A percentile compares a stretch with the other conserved stretches of the same genome.
Evolutionary conservation across 306 rosid genomes (phyloP).

Genomic region (Vigna nakashimae): DNA sequence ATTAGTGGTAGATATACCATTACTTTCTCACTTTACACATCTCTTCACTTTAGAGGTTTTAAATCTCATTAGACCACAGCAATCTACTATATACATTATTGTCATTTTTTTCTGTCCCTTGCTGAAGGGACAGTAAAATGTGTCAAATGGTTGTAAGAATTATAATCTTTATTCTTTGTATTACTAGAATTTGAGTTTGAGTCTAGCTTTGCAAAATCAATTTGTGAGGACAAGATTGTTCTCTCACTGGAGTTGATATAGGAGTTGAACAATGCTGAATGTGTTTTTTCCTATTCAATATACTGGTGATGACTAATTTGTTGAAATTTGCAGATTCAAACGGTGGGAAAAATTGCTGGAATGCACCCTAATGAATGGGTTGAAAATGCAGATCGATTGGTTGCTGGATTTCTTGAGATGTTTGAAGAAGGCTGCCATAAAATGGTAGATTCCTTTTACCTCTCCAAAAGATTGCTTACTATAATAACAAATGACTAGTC

Average conservation of each 20-base stretch:
- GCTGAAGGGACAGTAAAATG: neutral
- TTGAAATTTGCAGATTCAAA: slow-evolving; percentile 62
- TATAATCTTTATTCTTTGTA: neutral
- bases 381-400: slow-evolving; percentile 94
- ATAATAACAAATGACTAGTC: neutral
- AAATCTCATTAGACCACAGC: slow-evolving; percentile 13
- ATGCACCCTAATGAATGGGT: slow-evolving; percentile 93
- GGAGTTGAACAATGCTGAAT: neutral
- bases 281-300: neutral
- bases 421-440: slow-evolving; percentile 99
- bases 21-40: neutral
- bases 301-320: neutral
- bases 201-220: no score
- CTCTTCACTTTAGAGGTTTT: neutral
- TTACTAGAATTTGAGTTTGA: no score
- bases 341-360: slow-evolving; percentile 81
- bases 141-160: neutral
- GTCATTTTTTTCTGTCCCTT: neutral
- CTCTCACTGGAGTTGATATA: neutral
- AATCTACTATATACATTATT: slow-evolving; percentile 9
- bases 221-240: no score
- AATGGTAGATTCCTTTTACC: slow-evolving; percentile 64
- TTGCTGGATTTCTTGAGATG: slow-evolving; percentile 98
- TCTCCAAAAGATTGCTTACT: slow-evolving; percentile 5
- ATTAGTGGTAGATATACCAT: neutral